phyloP scores from a whole-genome alignment of 78 protist species.

The Isochrysis galbana region DNA sequence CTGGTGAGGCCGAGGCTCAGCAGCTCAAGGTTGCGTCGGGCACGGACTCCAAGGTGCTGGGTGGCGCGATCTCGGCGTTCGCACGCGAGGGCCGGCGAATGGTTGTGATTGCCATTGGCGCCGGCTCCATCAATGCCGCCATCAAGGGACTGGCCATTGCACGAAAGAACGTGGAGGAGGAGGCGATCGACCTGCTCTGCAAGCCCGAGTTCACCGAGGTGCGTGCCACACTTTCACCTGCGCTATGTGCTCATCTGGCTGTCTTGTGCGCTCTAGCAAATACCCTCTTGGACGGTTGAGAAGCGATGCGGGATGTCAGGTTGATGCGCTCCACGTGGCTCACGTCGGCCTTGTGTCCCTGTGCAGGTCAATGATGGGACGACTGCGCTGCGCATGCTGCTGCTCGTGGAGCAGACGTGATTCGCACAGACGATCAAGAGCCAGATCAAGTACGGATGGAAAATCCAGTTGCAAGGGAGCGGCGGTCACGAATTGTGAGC shows the following conservation, averaged over 20 bases:
- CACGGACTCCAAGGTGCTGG: constrained; percentile 15
- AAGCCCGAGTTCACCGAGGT: constrained; percentile 9
- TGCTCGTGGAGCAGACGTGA: constrained; percentile 1
- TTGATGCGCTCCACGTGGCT: no score
- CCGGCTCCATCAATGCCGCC: neutral
- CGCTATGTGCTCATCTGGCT: no score
- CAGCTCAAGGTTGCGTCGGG: neutral
- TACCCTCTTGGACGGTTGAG: no score
- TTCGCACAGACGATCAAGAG: no score
- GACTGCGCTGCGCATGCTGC: neutral
- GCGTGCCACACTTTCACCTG: no score
- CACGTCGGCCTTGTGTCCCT: no score
- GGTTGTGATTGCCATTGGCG: neutral
- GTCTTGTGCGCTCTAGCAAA: no score
- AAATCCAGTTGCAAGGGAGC: no score
- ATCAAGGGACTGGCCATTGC: constrained; percentile 16
- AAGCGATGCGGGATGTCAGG: no score
- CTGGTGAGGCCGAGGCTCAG: neutral
- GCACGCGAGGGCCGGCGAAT: neutral
- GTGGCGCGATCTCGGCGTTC: neutral
- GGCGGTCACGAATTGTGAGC: no score
- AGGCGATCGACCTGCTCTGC: constrained; percentile 4
- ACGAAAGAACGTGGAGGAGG: constrained; percentile 3
- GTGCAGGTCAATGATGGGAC: neutral
- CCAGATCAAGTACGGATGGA: no score